These are phyloP conservation scores for Pestalotiopsis sp. DNA, from an alignment of 2,329 filamentous ascomycete genomes.

Conservation along the genomic window DNA sequence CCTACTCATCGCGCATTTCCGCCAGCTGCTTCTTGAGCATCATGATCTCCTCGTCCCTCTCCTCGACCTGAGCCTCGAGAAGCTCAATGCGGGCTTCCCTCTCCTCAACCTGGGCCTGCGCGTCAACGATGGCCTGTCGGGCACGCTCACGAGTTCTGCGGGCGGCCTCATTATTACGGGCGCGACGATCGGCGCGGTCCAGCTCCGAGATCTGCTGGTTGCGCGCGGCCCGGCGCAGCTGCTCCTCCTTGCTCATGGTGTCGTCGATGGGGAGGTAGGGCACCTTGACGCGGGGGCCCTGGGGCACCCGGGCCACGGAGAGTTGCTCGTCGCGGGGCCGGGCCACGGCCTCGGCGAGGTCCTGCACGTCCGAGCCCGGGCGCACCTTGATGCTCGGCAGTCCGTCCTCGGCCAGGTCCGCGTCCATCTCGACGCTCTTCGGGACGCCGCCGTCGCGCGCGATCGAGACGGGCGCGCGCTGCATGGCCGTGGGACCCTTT, in stretches of 20 bases:
- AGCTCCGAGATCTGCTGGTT: slow-evolving; percentile 13
- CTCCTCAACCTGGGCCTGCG: neutral
- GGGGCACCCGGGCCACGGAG: neutral
- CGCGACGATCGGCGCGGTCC: neutral
- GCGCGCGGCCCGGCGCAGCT: neutral
- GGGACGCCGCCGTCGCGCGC: neutral
- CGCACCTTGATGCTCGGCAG: neutral
- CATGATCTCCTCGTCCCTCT: neutral
- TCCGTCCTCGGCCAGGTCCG: neutral
- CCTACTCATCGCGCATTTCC: neutral
- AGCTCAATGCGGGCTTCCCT: neutral
- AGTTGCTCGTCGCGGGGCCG: slow-evolving; percentile 8
- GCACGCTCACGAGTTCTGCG: neutral
- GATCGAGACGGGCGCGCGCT: neutral
- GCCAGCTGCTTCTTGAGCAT: neutral
- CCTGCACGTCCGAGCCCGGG: neutral
- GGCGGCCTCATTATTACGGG: slow-evolving; percentile 7
- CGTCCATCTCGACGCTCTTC: neutral
- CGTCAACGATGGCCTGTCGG: neutral
- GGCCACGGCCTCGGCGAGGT: neutral
- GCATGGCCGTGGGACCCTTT: neutral
- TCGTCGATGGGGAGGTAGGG: slow-evolving; percentile 5
- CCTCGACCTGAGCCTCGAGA: neutral
- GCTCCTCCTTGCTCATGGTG: slow-evolving; percentile 5
- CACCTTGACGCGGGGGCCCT: neutral